Base-by-base conservation (phyloP, 2,329 filamentous ascomycete species). In the Colletotrichum sp. region DNA sequence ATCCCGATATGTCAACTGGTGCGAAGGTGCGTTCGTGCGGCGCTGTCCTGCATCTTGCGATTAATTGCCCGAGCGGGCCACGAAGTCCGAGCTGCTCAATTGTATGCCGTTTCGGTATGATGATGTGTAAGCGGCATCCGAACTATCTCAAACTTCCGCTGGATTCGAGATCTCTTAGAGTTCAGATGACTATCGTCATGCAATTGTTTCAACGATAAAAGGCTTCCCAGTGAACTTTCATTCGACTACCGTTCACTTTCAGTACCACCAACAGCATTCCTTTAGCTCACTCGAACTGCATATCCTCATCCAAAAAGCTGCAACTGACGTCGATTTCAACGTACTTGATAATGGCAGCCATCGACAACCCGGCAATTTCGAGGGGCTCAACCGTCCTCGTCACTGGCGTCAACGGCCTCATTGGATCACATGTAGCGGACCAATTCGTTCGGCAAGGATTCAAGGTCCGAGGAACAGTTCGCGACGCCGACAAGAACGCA, bases 391-490 rank as follows among this genome's bases (percentile, higher is more conserved):
- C 79, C 0, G 80, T 88, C 21, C 82, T 89, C 0, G 81, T 89
- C 2, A 89, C 86, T 0, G 87, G 86, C 4, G 81, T 78, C 34
- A 88, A 86, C 49, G 87, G 87, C 3, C 83, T 84, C 65, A 80
- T 89, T 8, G 87, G 80, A 5, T 85, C 85, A 1, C 83, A 88
- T 18, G 81, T 86, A 8, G 84, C 82, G 6, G 81, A 85, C 59
- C 82, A 87, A 63, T 79, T 87, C 13, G 82, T 88, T 0, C 68
- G 79, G 1, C 79, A 79, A 0, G 87, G 87, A 8, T 89, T 86
- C 77, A 82, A 81, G 5, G 88, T 90, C 18, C 85, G 87, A 16
- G 88, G 87, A 1, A 87, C 86, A 3, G 84, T 85, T 16, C 86
- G 88, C 1, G 78, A 82, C 62, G 32, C 75, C 0, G 77, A 80